phyloP scores from a whole-genome alignment of 495 filamentous ascomycete genomes.

The Tuber umbilicatum region DNA sequence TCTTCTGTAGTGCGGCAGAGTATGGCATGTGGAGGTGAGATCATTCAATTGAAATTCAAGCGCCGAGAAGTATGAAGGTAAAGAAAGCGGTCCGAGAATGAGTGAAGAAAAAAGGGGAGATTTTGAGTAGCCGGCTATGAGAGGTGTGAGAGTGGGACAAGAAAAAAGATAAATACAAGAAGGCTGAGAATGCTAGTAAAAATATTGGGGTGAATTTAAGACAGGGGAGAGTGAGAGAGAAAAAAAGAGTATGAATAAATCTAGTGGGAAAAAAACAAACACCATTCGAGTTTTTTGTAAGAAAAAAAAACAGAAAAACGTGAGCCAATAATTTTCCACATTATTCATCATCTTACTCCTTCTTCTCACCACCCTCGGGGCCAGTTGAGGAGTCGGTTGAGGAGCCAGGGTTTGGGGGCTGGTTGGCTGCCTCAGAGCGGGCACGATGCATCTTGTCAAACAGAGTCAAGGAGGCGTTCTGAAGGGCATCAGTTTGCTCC shows the following conservation, averaged over 20 bases:
- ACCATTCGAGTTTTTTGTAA: not conserved
- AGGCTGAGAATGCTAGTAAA: slow-evolving; percentile 22
- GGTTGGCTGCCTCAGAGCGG: slow-evolving; percentile 49
- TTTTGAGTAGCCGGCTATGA: not conserved
- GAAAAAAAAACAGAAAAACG: slow-evolving; percentile 8
- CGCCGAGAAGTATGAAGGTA: not conserved
- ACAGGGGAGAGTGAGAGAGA: not conserved
- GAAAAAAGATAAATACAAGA: slow-evolving; percentile 21
- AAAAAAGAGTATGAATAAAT: slow-evolving; percentile 7
- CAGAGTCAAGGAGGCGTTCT: slow-evolving; percentile 87
- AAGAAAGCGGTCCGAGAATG: not conserved
- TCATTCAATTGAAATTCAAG: no score
- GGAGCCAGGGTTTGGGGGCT: not conserved
- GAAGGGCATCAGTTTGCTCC: slow-evolving; percentile 96
- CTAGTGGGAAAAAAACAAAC: not conserved
- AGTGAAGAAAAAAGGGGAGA: not conserved
- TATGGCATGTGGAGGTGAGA: not conserved
- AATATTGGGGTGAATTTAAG: slow-evolving; percentile 30
- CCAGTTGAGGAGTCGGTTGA: not conserved
- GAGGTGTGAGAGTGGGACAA: not conserved
- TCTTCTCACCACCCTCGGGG: not conserved
- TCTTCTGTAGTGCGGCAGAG: not conserved
- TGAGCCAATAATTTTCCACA: not conserved
- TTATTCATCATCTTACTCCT: not conserved
- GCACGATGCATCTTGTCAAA: slow-evolving; percentile 99